Base-by-base conservation (phyloP, 495 filamentous ascomycete genomes). In the Podospora conica region DNA sequence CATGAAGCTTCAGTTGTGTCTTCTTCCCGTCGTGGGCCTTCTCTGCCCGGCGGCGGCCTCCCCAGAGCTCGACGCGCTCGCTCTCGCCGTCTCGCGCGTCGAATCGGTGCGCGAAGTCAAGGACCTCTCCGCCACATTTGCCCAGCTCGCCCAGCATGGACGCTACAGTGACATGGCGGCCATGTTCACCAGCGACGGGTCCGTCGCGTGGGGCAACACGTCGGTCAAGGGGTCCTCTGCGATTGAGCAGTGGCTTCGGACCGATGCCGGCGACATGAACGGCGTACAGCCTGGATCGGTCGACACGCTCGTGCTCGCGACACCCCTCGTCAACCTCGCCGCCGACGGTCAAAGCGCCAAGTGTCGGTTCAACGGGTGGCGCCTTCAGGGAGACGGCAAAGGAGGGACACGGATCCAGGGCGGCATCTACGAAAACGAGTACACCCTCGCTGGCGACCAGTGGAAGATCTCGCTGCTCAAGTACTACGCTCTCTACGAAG, bases 401-500 rank as follows among this genome's bases (percentile, higher is more conserved):
- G 68, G 65, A 1, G 21, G 15, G 12, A 67, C 68, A 6, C 25
- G 31, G 18, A 28, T 70, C 27, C 56, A 70, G 55, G 68, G 68
- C 28, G 68, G 68, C 23, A 70, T 70, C 9, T 70, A 58, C 53
- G 68, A 70, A 58, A 70, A 70, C 40, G 28, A 70, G 55, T 70
- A 70, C 24, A 5, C 4, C 6, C 29, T 61, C 1, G 48, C 12
- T 3, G 15, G 28, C 11, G 28, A 60, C 1, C 9, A 55, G 3
- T 70, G 68, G 68, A 63, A 65, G 53, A 67, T 70, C 23, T 48
- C 57, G 5, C 10, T 65, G 24, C 23, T 70, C 40, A 31, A 59
- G 54, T 67, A 65, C 33, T 70, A 67, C 25, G 58, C 68, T 2
- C 56, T 67, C 11, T 70, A 70, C 40, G 25, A 56, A 12, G 68